Percentiles rank a stretch among this genome's conserved stretches.
phyloP scores from a whole-genome alignment of 139 green algal genomes.

The Parachlorella kessleri region DNA sequence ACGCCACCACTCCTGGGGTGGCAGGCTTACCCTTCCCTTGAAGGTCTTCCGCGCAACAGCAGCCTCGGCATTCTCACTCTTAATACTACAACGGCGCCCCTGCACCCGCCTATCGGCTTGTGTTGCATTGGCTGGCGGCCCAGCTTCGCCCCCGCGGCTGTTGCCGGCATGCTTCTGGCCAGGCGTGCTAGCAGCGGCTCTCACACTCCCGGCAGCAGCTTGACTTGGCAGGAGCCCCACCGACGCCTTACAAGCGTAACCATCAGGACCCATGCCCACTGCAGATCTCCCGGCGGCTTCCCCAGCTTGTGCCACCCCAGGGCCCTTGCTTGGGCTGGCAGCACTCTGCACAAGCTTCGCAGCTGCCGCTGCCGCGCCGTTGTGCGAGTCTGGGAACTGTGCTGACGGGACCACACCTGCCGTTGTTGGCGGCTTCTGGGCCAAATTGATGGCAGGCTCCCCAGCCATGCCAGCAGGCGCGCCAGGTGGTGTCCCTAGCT shows the following conservation, averaged over 20 bases:
- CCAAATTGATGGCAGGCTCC: not conserved
- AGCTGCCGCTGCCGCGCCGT: not conserved
- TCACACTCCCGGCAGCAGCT: not conserved
- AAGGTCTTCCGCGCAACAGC: too few relatives aligned
- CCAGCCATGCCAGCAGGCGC: conserved; percentile 4
- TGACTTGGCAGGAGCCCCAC: not conserved
- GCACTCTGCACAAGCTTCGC: not conserved
- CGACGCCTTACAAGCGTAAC: not conserved
- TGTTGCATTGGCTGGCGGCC: too few relatives aligned
- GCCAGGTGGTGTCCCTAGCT: too few relatives aligned
- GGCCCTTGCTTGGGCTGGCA: too few relatives aligned
- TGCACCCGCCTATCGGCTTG: too few relatives aligned
- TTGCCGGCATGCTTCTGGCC: not conserved
- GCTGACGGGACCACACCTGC: not conserved
- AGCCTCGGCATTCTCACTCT: too few relatives aligned
- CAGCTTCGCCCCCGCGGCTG: too few relatives aligned
- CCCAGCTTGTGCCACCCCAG: too few relatives aligned
- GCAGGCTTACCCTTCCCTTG: too few relatives aligned
- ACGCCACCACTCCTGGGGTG: too few relatives aligned
- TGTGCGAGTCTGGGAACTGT: not conserved
- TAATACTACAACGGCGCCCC: too few relatives aligned
- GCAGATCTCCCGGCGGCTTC: not conserved
- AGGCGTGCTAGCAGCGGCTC: not conserved
- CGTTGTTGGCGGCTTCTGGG: not conserved
- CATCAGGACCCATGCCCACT: not conserved